Evolutionary conservation across 1,284 basidiomycete species (phyloP), one percentile per base, ranked within the genome.

Genomic region (Fomitiporia mediterranea): DNA sequence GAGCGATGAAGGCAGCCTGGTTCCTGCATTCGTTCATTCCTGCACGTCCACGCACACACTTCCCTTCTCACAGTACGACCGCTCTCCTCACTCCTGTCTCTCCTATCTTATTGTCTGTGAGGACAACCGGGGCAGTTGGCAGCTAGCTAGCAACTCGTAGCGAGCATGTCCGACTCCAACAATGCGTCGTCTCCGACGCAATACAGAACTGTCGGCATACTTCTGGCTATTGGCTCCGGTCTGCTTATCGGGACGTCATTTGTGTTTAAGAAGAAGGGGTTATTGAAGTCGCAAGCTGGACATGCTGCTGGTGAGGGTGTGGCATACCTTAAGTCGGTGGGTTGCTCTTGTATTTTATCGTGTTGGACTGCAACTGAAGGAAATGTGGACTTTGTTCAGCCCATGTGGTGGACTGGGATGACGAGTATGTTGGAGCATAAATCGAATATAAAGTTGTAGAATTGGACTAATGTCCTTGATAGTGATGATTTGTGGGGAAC

Each of bases 201-300:
- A 35, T 60, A 60, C 23, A 49, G 58, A n/a, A 38, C 58, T 6
- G 80, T 89, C 61, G 86, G 87, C 21, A 81, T 98, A 60, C 74
- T 89, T 55, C 81, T 98, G 38, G 94, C 95, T 19, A 75, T 98
- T 50, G 71, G 74, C 17, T 91, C 86, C 65, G 96, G 96, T 21
- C 42, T 95, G 23, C 84, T 99, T 63, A 98, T 98, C 64, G 96
- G 96, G 4, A 80, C 86, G n/a, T 89, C 87, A 65, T 95, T 93
- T 71, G 91, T 93, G 15, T 83, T 99, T 78, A 99, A 99, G 82
- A 99, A 98, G 80, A 96, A 91, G 68, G 93, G 92, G 13, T 74
- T 94, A 21, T 69, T 89, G 55, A 76, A 82, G 67, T 82, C 84
- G 64, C 85, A 89, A 73, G 78, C 81, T 63, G 83, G 79, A 65